Evolutionary conservation across 768 basidiomycete species (phyloP).

Genomic region (Tephrocybe sp.): DNA sequence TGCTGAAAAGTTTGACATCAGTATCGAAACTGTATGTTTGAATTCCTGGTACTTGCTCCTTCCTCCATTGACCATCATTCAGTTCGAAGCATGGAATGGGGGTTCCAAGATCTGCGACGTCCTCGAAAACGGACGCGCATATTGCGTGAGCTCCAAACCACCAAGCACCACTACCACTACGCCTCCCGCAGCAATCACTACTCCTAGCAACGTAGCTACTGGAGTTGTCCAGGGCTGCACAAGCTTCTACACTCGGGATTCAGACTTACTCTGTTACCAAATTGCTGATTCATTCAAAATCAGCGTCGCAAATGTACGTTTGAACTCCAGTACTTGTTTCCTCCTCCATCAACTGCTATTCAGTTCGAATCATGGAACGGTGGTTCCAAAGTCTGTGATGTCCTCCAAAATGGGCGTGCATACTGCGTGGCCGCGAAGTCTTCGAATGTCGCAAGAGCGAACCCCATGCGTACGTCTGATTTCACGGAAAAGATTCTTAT

Average conservation of each 20-base stretch:
- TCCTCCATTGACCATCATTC: too few species aligned
- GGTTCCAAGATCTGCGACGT: slow-evolving; percentile 4
- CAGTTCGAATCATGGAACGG: slow-evolving; percentile 15
- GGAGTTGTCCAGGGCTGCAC: slow-evolving; percentile 8
- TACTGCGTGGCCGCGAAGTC: slow-evolving; percentile 1
- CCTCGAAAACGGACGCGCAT: slow-evolving; percentile 4
- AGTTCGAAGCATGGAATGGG: slow-evolving; percentile 9
- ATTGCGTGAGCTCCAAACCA: neutral
- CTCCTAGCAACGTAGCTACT: slow-evolving; percentile 4
- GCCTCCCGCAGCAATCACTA: neutral
- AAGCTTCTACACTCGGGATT: slow-evolving; percentile 4
- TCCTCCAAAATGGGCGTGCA: slow-evolving; percentile 3
- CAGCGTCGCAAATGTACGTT: slow-evolving; percentile 5
- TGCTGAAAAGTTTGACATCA: slow-evolving; percentile 7
- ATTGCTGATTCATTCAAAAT: slow-evolving; percentile 8
- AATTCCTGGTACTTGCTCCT: neutral
- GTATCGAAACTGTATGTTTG: neutral
- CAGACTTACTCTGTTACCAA: slow-evolving; percentile 6
- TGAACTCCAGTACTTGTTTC: neutral
- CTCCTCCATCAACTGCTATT: neutral
- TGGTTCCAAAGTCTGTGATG: slow-evolving; percentile 3
- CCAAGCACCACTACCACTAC: neutral
- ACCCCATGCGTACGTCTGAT: slow-evolving; percentile 4
- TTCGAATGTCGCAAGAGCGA: slow-evolving; percentile 1
- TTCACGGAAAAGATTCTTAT: slow-evolving; percentile 11